These are phyloP conservation scores for Neurospora sublineolata DNA, from an alignment of 495 filamentous ascomycete species.

Conservation along the genomic window DNA sequence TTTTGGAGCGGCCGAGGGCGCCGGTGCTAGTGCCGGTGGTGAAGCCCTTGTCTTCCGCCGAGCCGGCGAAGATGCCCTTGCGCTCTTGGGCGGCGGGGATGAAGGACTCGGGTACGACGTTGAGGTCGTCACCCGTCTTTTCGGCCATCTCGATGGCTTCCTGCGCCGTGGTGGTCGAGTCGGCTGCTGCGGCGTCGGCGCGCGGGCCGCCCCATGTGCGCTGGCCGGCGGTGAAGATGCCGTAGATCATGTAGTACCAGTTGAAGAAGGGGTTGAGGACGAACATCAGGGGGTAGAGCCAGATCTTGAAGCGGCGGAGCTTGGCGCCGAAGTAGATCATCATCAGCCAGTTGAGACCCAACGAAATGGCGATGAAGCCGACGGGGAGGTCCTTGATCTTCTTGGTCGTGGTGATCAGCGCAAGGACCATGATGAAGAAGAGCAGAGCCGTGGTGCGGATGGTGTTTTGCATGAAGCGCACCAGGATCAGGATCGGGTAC, in stretches of 20 bases:
- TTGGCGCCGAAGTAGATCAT: conserved; percentile 93
- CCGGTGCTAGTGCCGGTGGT: background rate
- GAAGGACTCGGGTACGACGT: conserved; percentile 84
- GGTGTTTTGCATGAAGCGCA: conserved; percentile 93
- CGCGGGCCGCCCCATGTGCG: conserved; percentile 94
- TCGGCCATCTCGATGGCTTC: conserved; percentile 74
- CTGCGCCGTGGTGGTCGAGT: conserved; percentile 65
- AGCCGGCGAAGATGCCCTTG: conserved; percentile 15
- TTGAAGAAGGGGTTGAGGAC: conserved; percentile 94
- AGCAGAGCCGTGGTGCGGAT: conserved; percentile 90
- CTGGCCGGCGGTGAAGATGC: conserved; percentile 84
- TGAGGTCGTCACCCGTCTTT: conserved; percentile 76
- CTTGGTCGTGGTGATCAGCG: conserved; percentile 75
- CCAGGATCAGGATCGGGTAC: conserved; percentile 79
- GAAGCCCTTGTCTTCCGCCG: conserved; percentile 21
- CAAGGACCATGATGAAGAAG: conserved; percentile 91
- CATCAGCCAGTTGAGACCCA: conserved; percentile 87
- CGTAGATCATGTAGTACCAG: conserved; percentile 92
- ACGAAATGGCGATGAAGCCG: conserved; percentile 89
- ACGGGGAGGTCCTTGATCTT: conserved; percentile 69
- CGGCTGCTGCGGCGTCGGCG: conserved; percentile 80
- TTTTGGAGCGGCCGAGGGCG: conserved; percentile 23
- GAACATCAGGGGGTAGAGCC: conserved; percentile 95
- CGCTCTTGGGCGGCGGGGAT: conserved; percentile 52
- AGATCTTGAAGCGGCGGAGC: conserved; percentile 81